A percentile compares a stretch with the other conserved stretches of the same genome.
Evolutionary conservation across 305 asterid species (phyloP).

Genomic region (Fraxinus sp.): DNA sequence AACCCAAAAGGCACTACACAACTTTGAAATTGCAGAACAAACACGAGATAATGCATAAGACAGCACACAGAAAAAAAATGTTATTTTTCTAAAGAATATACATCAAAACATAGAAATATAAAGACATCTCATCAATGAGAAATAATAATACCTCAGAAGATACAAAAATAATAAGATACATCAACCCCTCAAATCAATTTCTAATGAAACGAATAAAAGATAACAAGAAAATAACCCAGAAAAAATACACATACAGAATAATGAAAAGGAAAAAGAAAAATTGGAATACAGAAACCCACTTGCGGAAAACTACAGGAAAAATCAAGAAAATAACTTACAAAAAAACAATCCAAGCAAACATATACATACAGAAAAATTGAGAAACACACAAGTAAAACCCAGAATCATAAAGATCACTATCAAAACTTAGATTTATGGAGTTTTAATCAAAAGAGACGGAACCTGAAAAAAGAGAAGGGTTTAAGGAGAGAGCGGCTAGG

Average conservation of each 20-base stretch:
- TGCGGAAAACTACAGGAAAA: background rate
- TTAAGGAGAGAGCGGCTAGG: constrained; percentile 2
- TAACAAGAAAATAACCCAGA: background rate
- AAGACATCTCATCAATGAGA: background rate
- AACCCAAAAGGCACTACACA: background rate
- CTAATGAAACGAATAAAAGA: background rate
- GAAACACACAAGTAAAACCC: background rate
- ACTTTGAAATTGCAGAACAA: background rate
- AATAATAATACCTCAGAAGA: background rate
- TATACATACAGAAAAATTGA: background rate
- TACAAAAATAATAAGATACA: background rate
- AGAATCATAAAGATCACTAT: background rate
- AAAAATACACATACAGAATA: background rate
- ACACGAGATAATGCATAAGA: background rate
- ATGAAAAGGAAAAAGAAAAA: background rate
- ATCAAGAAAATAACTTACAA: background rate
- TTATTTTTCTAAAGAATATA: background rate
- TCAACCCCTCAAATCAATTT: background rate
- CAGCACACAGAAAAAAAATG: background rate
- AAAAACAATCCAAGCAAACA: background rate
- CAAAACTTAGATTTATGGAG: background rate
- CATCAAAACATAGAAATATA: background rate
- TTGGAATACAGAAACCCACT: background rate
- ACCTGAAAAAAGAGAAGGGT: background rate
- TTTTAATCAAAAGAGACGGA: background rate